phyloP scores from a whole-genome alignment of 2,329 filamentous ascomycete genomes.

The Rhynchosporium agropyri region DNA sequence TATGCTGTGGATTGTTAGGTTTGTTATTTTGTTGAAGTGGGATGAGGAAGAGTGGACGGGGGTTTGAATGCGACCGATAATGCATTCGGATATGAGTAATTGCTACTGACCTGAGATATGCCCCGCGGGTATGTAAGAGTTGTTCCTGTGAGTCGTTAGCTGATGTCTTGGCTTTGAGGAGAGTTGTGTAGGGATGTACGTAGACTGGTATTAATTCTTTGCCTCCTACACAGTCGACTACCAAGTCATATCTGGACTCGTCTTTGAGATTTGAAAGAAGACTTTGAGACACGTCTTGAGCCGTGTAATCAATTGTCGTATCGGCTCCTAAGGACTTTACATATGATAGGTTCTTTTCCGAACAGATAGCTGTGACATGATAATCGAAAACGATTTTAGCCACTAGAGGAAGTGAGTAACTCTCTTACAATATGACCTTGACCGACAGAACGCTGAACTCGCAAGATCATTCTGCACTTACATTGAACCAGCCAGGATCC shows the following conservation, averaged over 20 bases:
- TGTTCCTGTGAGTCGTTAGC: constrained; percentile 27
- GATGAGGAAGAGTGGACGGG: too few relatives aligned
- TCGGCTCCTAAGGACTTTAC: constrained; percentile 37
- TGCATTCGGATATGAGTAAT: too few relatives aligned
- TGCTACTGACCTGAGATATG: constrained; percentile 32
- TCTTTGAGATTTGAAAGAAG: constrained; percentile 23
- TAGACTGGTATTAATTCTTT: constrained; percentile 35
- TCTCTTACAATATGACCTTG: constrained; percentile 2
- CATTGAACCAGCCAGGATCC: constrained; percentile 38
- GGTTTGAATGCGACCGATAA: too few relatives aligned
- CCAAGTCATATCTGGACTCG: constrained; percentile 30
- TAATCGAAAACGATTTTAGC: constrained; percentile 37
- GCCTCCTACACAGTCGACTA: constrained; percentile 45
- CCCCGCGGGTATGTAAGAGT: constrained; percentile 35
- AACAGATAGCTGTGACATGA: constrained; percentile 41
- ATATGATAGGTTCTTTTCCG: constrained; percentile 35
- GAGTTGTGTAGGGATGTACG: constrained; percentile 21
- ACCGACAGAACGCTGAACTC: not conserved
- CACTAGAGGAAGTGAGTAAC: constrained; percentile 24
- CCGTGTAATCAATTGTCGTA: constrained; percentile 39
- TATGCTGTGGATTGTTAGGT: constrained; percentile 22
- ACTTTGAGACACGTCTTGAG: constrained; percentile 27
- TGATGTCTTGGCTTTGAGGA: not conserved
- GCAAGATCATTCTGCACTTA: constrained; percentile 17
- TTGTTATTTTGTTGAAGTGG: too few relatives aligned